Conservation (phyloP, 106 monocot species). For the Gastrodia elata region DNA sequence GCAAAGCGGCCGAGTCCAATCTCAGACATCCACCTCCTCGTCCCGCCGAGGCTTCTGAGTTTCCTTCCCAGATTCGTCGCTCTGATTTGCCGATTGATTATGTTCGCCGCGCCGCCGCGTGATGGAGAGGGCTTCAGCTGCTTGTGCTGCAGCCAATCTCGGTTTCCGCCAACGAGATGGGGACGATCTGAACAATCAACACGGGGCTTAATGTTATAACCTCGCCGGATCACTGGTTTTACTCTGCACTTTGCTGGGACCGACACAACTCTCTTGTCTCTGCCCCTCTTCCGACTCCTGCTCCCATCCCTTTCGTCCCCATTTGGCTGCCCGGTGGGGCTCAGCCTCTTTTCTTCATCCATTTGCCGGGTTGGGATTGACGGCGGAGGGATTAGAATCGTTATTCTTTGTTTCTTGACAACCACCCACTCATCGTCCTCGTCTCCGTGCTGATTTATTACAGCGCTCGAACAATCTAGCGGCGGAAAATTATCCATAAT, state of each 20-base stretch:
- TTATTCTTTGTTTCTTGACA: slow-evolving; percentile 57
- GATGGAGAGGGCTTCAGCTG: background rate
- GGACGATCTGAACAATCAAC: background rate
- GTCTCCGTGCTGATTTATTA: slow-evolving; percentile 1
- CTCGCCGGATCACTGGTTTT: background rate
- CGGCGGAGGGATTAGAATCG: slow-evolving; percentile 49
- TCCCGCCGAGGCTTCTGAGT: slow-evolving; percentile 37
- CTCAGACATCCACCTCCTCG: slow-evolving; percentile 39
- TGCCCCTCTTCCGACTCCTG: no score
- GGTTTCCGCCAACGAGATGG: background rate
- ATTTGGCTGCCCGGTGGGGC: slow-evolving; percentile 4
- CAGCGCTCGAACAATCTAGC: background rate
- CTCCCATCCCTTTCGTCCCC: background rate
- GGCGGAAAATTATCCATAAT: background rate
- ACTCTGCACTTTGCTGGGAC: background rate
- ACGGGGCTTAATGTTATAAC: no score
- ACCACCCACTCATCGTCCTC: slow-evolving; percentile 62
- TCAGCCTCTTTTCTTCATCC: background rate
- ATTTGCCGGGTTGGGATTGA: slow-evolving; percentile 21
- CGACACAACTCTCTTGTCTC: background rate
- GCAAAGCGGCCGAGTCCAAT: slow-evolving; percentile 26
- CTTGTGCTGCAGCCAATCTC: background rate
- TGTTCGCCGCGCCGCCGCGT: slow-evolving; percentile 13
- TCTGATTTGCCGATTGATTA: slow-evolving; percentile 27
- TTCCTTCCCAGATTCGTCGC: slow-evolving; percentile 39